phyloP scores from a whole-genome alignment of 2,329 filamentous ascomycete genomes.

The Alternaria incomplexa region DNA sequence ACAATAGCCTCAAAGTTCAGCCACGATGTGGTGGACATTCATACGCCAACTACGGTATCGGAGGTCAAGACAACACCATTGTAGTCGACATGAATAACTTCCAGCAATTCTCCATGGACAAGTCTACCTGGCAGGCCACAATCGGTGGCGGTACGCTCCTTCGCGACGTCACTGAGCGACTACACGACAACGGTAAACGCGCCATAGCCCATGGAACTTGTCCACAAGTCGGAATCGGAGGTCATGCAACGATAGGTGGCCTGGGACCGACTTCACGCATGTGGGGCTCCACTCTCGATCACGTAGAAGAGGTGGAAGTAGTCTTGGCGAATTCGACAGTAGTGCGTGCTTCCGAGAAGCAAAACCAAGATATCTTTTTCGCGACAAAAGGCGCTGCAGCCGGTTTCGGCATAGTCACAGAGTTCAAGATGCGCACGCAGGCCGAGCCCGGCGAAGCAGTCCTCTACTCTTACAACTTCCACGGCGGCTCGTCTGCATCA shows the following conservation, averaged over 20 bases:
- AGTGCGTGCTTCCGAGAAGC: slow-evolving; percentile 43
- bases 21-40: slow-evolving; percentile 70
- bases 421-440: slow-evolving; percentile 48
- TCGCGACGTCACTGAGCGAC: slow-evolving; percentile 43
- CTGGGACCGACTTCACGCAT: slow-evolving; percentile 42
- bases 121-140: slow-evolving; percentile 52
- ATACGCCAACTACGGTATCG: slow-evolving; percentile 60
- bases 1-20: slow-evolving; percentile 62
- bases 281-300: slow-evolving; percentile 44
- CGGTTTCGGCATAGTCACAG: slow-evolving; percentile 52
- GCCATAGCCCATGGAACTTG: slow-evolving; percentile 58
- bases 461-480: slow-evolving; percentile 43
- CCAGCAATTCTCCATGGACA: slow-evolving; percentile 54
- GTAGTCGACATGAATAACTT: slow-evolving; percentile 59
- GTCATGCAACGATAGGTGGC: slow-evolving; percentile 47
- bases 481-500: slow-evolving; percentile 24
- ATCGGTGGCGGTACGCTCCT: slow-evolving; percentile 60
- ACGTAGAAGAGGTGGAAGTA: slow-evolving; percentile 44
- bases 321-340: slow-evolving; percentile 51
- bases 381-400: slow-evolving; percentile 52
- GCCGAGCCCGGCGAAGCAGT: slow-evolving; percentile 41
- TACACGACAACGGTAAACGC: slow-evolving; percentile 44
- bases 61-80: slow-evolving; percentile 55
- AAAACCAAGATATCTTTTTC: slow-evolving; percentile 52
- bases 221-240: slow-evolving; percentile 46